Evolutionary conservation across 2,329 filamentous ascomycete genomes (phyloP).

Genomic region (Aspergillus sp.): DNA sequence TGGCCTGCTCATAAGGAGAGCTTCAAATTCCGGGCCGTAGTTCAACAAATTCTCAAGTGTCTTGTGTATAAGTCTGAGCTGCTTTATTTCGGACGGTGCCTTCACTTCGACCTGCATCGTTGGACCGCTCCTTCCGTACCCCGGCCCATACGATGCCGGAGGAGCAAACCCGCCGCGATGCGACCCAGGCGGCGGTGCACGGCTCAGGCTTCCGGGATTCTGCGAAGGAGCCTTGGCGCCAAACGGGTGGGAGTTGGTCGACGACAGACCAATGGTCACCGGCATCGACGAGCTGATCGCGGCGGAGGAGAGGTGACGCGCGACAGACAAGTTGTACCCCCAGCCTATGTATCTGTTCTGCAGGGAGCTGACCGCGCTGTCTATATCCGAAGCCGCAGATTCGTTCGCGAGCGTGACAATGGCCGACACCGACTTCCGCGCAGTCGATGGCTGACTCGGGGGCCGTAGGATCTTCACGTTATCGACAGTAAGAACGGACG

Average conservation of each 20-base stretch:
- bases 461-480: constrained; percentile 61
- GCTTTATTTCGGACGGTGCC: constrained; percentile 66
- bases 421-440: constrained; percentile 64
- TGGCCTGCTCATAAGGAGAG: constrained; percentile 75
- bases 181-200: constrained; percentile 39
- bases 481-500: constrained; percentile 55
- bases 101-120: constrained; percentile 60
- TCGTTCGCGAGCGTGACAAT: constrained; percentile 74
- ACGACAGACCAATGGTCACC: constrained; percentile 38
- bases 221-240: constrained; percentile 60
- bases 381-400: constrained; percentile 73
- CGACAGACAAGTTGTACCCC: constrained; percentile 71
- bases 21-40: constrained; percentile 81
- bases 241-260: constrained; percentile 56
- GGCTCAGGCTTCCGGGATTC: constrained; percentile 39
- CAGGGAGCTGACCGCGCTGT: constrained; percentile 64
- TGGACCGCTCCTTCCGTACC: constrained; percentile 40
- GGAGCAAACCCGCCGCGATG: constrained; percentile 63
- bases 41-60: constrained; percentile 71
- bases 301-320: constrained; percentile 71
- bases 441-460: constrained; percentile 38
- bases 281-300: constrained; percentile 50
- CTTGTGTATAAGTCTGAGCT: constrained; percentile 76
- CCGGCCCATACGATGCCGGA: constrained; percentile 57
- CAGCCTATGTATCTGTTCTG: constrained; percentile 80